These are phyloP conservation scores for Anacardium occidentale DNA, from an alignment of 345 rosid genomes.

Conservation along the genomic window DNA sequence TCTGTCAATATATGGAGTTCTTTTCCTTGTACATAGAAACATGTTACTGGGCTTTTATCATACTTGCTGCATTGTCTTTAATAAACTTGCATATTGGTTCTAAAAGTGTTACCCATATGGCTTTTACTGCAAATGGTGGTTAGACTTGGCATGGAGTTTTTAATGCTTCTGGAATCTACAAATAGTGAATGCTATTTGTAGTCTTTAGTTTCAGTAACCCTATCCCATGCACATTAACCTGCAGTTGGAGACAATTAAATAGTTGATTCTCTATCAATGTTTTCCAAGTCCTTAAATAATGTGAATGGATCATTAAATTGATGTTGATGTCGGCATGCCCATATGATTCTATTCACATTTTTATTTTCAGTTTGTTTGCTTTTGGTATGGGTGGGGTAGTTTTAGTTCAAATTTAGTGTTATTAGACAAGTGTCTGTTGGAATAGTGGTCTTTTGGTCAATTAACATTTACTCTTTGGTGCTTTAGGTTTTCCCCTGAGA, in stretches of 20 bases:
- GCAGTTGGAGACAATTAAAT: neutral
- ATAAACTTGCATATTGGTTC: neutral
- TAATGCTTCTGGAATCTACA: slow-evolving; percentile 7
- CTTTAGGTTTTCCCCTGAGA: slow-evolving; percentile 92
- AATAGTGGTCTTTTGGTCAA: slow-evolving; percentile 10
- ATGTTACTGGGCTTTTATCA: slow-evolving; percentile 5
- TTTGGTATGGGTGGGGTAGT: neutral
- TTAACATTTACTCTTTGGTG: slow-evolving; percentile 29
- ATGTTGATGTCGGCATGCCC: neutral
- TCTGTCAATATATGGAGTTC: neutral
- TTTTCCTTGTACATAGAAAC: slow-evolving; percentile 4
- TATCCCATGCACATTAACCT: neutral
- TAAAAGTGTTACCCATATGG: neutral
- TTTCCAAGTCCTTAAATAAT: neutral
- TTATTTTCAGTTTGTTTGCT: slow-evolving; percentile 9
- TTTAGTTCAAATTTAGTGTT: slow-evolving; percentile 7
- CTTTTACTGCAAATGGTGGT: neutral
- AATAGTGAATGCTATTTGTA: neutral
- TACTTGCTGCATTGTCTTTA: slow-evolving; percentile 11
- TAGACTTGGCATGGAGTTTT: neutral
- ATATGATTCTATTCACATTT: neutral
- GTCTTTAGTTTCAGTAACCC: neutral
- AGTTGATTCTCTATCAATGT: neutral
- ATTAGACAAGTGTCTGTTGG: neutral
- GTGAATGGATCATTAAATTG: neutral